Base-by-base conservation (phyloP, 1,284 basidiomycete species). In the Papiliotrema fonsecae region DNA sequence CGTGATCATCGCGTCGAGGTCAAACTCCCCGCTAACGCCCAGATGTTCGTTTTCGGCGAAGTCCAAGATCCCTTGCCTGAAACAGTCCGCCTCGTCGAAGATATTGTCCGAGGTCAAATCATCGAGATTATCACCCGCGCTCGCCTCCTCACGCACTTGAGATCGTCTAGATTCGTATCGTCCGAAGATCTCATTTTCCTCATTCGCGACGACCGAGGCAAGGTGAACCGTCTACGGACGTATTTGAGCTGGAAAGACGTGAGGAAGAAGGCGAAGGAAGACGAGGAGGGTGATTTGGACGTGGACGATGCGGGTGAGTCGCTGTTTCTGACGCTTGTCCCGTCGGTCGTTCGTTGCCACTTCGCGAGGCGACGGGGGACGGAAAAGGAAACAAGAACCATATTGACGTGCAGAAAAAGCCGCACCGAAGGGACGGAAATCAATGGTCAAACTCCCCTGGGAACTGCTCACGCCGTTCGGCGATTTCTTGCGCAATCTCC, bases 241-340 rank as follows among this genome's bases (percentile, higher is more conserved):
- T 97, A 97, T 66, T 80, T 98, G n/a, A 88, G 87, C 0, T 98
- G 94, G 93, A 97, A 96, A 67, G 94, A 97, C 58, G 93, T 97
- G 6, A 82, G 94, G 16, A 96, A 96, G 66, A 88, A 91, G 58
- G 91, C 91, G 6, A 96, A 96, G 65, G 90, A 96, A 58, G 84
- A 73, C n/a, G 69, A 74, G 38, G 69, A 66, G 34, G 49, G 49
- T 16, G 52, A 51, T 26, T 38, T 50, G 13, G 52, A 54, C 14
- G 37, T 51, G 9, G 65, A 65, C 34, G 65, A 65, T 24, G 51
- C 59, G 1, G 65, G 61, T 62, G 27, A 52, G 58, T 52, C 4
- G n/a, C 2, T n/a, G 2, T 41, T 7, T n/a, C 26, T 5, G 28
- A 6, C 21, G 14, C 7, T 25, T 19, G 6, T 26, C 21, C 26